phyloP scores from a whole-genome alignment of 2,329 filamentous ascomycete species.

The Diaporthe caulivora region DNA sequence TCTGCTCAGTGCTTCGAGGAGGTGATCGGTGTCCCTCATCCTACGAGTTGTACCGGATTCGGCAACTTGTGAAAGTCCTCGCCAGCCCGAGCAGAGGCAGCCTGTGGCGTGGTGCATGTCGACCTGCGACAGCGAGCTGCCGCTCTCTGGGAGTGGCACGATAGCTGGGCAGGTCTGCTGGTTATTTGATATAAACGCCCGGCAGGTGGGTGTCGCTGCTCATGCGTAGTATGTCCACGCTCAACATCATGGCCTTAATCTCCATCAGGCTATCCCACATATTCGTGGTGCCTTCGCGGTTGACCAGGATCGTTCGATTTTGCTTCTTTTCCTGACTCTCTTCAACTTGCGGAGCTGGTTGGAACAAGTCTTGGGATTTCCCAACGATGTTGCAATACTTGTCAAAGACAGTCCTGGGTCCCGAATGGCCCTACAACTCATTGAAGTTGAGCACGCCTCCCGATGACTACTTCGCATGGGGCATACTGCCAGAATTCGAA shows the following conservation, averaged over 20 bases:
- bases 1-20: not conserved
- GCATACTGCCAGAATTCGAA: not conserved
- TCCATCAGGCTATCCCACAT: not conserved
- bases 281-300: not conserved
- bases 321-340: not conserved
- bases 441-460: not conserved
- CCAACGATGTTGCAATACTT: not conserved
- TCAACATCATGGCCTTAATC: not conserved
- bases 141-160: not conserved
- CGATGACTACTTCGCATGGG: not conserved
- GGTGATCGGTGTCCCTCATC: not conserved
- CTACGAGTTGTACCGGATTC: not conserved
- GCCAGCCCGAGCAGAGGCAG: not conserved
- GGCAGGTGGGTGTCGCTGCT: not conserved
- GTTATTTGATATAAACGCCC: not conserved
- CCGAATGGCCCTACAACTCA: not conserved
- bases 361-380: not conserved
- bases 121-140: not conserved
- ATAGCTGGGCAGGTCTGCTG: not conserved
- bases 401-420: not conserved
- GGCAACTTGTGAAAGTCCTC: not conserved
- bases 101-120: not conserved
- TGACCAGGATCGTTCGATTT: not conserved
- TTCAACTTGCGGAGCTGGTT: no score
- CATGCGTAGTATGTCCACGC: not conserved